Evolutionary conservation across 805 yeast genomes (phyloP), one percentile per base, ranked within the genome.

Genomic region (Kodamaea kaohsiungensis): DNA sequence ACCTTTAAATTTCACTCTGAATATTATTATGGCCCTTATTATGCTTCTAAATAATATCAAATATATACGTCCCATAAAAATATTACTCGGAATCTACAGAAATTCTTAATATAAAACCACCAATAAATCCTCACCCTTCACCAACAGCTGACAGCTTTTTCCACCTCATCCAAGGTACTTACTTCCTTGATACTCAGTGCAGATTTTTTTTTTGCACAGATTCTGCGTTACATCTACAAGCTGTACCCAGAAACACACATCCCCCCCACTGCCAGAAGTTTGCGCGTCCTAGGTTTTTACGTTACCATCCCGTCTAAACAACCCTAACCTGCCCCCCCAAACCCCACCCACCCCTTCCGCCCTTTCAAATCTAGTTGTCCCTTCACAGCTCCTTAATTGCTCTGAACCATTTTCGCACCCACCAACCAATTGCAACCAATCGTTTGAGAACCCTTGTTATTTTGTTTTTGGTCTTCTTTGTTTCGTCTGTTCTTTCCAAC

Each of bases 41-140:
- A 40, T 40, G 45, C 45, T 40, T 40, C 45, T 40, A 40, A 40
- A 40, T 40, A 40, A 40, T 40, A 40, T 17, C 17, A 13, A 40
- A 4, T 40, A n/a, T 40, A 40, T 40, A 40, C 45, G 45, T 40
- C 17, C 22, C 17, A 40, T 19, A 40, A 40, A 39, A 40, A 40
- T 19, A 40, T 17, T 17, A 40, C 19, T 40, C 25, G 45, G 25
- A 17, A 16, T 19, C n/a, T 17, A 13, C 45, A 40, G 19, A 40
- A 39, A 40, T 40, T 40, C 17, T 40, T n/a, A 7, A 40, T 40
- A 40, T 40, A 40, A 40, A 40, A 19, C 45, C 45, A 40, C 45
- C 25, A 19, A 13, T 19, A 40, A 40, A 40, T 40, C 45, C 45
- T 39, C 45, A 40, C 25, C 45, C 25, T 15, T 17, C 19, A 8